Evolutionary conservation across 2,329 filamentous ascomycete genomes (phyloP).

Genomic region (Ceratocystis cacaofunesta): DNA sequence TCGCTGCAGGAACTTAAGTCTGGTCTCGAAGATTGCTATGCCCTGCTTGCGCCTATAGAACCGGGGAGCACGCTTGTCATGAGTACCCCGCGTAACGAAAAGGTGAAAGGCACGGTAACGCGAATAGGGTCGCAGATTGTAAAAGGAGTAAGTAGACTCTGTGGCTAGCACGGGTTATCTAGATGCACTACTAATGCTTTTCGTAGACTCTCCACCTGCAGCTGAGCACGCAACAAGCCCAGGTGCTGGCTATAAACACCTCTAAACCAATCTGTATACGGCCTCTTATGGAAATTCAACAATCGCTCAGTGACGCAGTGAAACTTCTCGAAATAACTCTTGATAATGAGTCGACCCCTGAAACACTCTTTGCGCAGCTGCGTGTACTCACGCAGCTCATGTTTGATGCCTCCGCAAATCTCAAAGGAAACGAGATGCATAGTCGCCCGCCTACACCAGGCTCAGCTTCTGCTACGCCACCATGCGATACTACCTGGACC

Average conservation of each 20-base stretch:
- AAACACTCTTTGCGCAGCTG: conserved; percentile 41
- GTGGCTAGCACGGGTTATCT: background rate
- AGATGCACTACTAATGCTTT: conserved; percentile 8
- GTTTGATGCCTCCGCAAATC: conserved; percentile 34
- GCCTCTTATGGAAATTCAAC: conserved; percentile 56
- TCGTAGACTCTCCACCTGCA: conserved; percentile 59
- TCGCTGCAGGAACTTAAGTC: conserved; percentile 37
- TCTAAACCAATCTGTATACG: conserved; percentile 43
- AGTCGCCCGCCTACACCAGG: conserved; percentile 23
- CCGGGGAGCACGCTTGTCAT: conserved; percentile 79
- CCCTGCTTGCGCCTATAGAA: conserved; percentile 69
- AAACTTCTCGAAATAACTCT: conserved; percentile 68
- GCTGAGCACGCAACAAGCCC: conserved; percentile 48
- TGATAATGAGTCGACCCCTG: conserved; percentile 41
- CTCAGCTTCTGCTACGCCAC: conserved; percentile 21
- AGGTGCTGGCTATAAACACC: conserved; percentile 35
- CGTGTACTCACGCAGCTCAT: conserved; percentile 41
- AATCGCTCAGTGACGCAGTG: conserved; percentile 67
- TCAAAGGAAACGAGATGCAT: conserved; percentile 34
- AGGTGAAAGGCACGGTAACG: conserved; percentile 83
- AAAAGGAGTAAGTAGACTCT: conserved; percentile 53
- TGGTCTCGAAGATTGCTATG: conserved; percentile 77
- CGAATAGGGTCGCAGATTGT: conserved; percentile 80
- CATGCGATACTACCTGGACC: conserved; percentile 31
- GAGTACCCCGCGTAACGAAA: conserved; percentile 73